Evolutionary conservation across 2,329 filamentous ascomycete species (phyloP).

Genomic region (Ophiostoma piceae): DNA sequence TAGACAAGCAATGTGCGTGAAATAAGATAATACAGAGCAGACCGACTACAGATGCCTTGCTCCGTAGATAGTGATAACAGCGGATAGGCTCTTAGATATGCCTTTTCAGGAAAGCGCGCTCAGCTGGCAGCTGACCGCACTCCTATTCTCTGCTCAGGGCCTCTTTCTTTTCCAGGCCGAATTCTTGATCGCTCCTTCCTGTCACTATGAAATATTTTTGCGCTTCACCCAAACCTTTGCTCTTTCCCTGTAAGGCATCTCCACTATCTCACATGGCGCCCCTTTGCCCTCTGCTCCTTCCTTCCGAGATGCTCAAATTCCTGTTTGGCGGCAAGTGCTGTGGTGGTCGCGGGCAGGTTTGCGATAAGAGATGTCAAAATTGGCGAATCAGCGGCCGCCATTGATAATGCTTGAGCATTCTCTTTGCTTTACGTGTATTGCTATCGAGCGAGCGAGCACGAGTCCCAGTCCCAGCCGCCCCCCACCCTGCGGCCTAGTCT

Average conservation of each 20-base stretch:
- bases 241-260: background rate
- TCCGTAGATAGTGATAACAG: slow-evolving; percentile 11
- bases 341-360: background rate
- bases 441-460: slow-evolving; percentile 18
- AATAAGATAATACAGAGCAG: background rate
- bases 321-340: background rate
- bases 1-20: slow-evolving; percentile 17
- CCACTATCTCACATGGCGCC: background rate
- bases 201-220: background rate
- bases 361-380: slow-evolving; percentile 18
- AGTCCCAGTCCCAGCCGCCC: slow-evolving; percentile 14
- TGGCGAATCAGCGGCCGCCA: slow-evolving; percentile 24
- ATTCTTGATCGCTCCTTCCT: background rate
- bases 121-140: background rate
- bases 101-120: slow-evolving; percentile 15
- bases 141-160: background rate
- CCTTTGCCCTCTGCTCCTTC: background rate
- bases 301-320: background rate
- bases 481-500: slow-evolving; percentile 11
- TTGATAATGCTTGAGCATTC: slow-evolving; percentile 20
- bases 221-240: background rate
- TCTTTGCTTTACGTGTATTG: slow-evolving; percentile 23
- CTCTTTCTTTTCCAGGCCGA: background rate
- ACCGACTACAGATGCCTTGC: background rate
- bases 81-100: slow-evolving; percentile 12